A percentile compares a stretch with the other conserved stretches of the same genome.
phyloP scores from a whole-genome alignment of 2,329 filamentous ascomycete genomes.

The Metarhizium guizhouense region DNA sequence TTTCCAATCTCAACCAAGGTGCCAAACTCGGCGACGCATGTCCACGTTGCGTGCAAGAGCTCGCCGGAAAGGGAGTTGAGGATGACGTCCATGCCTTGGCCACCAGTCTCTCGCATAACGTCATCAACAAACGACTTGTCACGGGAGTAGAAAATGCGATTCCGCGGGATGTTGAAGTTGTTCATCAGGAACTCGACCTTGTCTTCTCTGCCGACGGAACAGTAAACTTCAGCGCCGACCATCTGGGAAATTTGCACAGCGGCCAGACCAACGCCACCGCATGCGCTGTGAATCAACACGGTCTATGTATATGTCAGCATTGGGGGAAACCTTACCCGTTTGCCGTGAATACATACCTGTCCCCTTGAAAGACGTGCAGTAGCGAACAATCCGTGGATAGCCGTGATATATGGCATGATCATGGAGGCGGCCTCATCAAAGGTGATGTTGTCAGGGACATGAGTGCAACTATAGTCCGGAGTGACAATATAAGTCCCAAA shows the following conservation, averaged over 20 bases:
- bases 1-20: slow-evolving; percentile 33
- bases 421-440: no score
- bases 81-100: slow-evolving; percentile 20
- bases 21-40: slow-evolving; percentile 30
- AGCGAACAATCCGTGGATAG: no score
- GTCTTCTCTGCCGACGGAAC: slow-evolving; percentile 19
- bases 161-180: slow-evolving; percentile 15
- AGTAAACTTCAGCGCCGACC: slow-evolving; percentile 15
- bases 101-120: slow-evolving; percentile 13
- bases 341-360: no score
- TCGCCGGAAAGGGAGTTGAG: slow-evolving; percentile 29
- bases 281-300: slow-evolving; percentile 23
- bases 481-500: no score
- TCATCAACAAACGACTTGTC: slow-evolving; percentile 18
- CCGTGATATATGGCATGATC: no score
- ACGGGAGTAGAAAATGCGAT: slow-evolving; percentile 12
- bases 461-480: no score
- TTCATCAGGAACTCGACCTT: slow-evolving; percentile 19
- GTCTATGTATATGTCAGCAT: not conserved
- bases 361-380: no score
- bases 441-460: no score
- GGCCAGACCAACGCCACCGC: slow-evolving; percentile 22
- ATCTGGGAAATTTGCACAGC: slow-evolving; percentile 17
- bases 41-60: slow-evolving; percentile 27
- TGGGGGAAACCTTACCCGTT: rapidly evolving